Evolutionary conservation across 2,329 filamentous ascomycete species (phyloP).

Genomic region (Pseudogymnoascus sp.): DNA sequence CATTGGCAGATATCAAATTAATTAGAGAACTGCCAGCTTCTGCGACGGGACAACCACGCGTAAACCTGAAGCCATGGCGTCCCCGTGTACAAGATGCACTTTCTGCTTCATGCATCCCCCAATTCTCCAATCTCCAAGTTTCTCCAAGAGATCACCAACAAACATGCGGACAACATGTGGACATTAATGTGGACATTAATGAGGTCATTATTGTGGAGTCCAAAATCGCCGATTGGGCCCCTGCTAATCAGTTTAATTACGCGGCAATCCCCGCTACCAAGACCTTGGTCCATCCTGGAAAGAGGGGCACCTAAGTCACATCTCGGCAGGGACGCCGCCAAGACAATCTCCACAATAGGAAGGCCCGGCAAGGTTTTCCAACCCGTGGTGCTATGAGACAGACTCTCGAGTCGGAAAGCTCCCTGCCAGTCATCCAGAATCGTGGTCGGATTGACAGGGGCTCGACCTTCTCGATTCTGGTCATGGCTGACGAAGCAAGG

Average conservation of each 20-base stretch:
- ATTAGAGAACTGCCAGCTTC: neutral
- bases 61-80: neutral
- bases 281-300: neutral
- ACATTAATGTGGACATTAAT: neutral
- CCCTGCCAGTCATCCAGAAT: neutral
- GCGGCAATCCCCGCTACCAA: neutral
- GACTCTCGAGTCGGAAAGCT: neutral
- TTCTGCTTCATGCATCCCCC: too few relatives aligned
- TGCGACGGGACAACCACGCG: neutral
- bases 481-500: neutral
- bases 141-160: neutral
- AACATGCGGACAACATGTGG: neutral
- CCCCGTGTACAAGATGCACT: too few relatives aligned
- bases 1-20: neutral
- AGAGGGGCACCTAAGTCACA: neutral
- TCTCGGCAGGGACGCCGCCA: neutral
- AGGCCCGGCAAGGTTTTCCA: neutral
- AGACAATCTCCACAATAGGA: neutral
- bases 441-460: neutral
- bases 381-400: neutral
- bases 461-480: neutral
- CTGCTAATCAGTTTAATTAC: neutral
- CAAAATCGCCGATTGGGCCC: neutral
- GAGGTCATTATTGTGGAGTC: neutral
- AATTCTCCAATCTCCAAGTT: conserved; percentile 6